Evolutionary conservation across 495 filamentous ascomycete genomes (phyloP).

Genomic region (Bryoglossum gracile): DNA sequence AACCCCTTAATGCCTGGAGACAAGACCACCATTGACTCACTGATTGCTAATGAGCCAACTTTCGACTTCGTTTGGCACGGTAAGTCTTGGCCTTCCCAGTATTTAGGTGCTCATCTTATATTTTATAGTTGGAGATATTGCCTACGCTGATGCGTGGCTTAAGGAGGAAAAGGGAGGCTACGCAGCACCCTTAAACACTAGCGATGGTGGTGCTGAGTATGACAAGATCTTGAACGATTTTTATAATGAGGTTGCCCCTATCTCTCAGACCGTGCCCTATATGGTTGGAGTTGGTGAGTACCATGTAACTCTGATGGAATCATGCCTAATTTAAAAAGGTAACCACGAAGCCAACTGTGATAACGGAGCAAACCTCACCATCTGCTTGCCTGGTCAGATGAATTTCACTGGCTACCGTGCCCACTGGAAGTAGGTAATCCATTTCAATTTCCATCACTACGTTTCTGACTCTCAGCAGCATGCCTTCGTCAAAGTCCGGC

Average conservation of each 20-base stretch:
- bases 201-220: constrained; percentile 38
- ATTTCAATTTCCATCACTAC: constrained; percentile 15
- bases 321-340: constrained; percentile 15
- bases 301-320: no score
- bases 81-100: not conserved
- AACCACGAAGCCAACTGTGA: constrained; percentile 51
- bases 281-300: constrained; percentile 39
- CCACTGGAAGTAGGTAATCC: constrained; percentile 24
- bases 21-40: constrained; percentile 32
- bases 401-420: constrained; percentile 48
- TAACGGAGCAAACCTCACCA: constrained; percentile 21
- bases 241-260: constrained; percentile 42
- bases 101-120: not conserved
- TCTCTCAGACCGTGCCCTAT: constrained; percentile 40
- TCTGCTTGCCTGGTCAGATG: constrained; percentile 46
- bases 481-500: constrained; percentile 37
- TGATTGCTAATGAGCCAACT: constrained; percentile 13
- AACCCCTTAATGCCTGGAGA: constrained; percentile 28
- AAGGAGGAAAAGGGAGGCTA: constrained; percentile 34
- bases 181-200: constrained; percentile 32
- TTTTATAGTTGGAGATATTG: constrained; percentile 34
- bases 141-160: constrained; percentile 46
- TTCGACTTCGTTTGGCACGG: constrained; percentile 34
- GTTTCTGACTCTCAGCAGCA: no score
- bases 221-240: constrained; percentile 49